phyloP scores from a whole-genome alignment of 345 rosid genomes.

The Cochlearia excelsa region DNA sequence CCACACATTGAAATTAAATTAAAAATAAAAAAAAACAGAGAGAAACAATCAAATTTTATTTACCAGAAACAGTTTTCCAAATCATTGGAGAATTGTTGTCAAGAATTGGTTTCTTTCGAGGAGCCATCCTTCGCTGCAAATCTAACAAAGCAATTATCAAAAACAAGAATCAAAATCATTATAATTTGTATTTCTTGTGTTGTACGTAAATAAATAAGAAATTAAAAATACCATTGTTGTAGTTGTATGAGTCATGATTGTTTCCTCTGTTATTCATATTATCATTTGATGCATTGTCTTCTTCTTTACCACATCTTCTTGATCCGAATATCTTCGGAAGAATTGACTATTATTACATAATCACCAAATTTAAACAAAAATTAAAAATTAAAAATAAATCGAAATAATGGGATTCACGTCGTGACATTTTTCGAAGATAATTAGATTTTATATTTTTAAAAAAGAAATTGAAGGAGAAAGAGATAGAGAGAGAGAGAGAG shows the following conservation, averaged over 20 bases:
- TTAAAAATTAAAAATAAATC: not conserved
- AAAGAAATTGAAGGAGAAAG: not conserved
- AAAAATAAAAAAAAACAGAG: constrained; percentile 1
- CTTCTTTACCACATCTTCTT: constrained; percentile 43
- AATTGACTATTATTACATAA: constrained; percentile 40
- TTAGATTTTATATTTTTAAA: too few species aligned
- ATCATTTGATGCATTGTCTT: constrained; percentile 32
- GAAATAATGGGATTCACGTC: constrained; percentile 35
- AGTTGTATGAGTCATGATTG: constrained; percentile 19
- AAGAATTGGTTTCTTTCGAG: constrained; percentile 42
- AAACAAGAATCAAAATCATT: not conserved
- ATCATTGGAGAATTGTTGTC: constrained; percentile 47
- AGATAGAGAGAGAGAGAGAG: not conserved
- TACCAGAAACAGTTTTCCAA: constrained; percentile 75
- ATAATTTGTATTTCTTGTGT: not conserved
- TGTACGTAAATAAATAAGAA: not conserved
- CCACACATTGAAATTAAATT: constrained; percentile 9
- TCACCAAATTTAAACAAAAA: not conserved
- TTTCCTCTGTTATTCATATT: constrained; percentile 29
- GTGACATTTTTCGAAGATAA: constrained; percentile 12
- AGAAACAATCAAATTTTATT: constrained; percentile 11
- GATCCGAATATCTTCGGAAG: constrained; percentile 73
- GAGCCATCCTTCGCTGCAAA: constrained; percentile 40
- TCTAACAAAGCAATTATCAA: constrained; percentile 40
- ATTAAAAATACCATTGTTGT: constrained; percentile 30